Percentiles rank a stretch among this genome's conserved stretches.
Evolutionary conservation across 2,329 filamentous ascomycete genomes (phyloP).

Genomic region (Diaporthe vexans): DNA sequence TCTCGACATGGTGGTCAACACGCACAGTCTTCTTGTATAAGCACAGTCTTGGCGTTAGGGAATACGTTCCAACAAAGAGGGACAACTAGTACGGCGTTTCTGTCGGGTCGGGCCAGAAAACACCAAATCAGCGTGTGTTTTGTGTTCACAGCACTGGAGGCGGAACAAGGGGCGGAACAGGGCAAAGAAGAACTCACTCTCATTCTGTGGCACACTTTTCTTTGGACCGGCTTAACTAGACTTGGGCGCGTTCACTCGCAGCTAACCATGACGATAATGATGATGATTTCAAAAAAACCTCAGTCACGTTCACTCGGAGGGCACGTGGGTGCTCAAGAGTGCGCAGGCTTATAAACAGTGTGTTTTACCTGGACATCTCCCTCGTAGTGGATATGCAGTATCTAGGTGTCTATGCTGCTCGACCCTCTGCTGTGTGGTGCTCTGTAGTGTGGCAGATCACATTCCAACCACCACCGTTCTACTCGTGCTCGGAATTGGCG

Average conservation of each 20-base stretch:
- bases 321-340: not conserved
- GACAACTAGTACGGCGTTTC: not conserved
- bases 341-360: not conserved
- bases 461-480: not conserved
- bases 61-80: not conserved
- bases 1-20: not conserved
- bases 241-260: slow-evolving; percentile 22
- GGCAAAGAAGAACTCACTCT: not conserved
- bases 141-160: not conserved
- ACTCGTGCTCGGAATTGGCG: not conserved
- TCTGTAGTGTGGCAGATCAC: not conserved
- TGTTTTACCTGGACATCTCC: not conserved
- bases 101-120: not conserved
- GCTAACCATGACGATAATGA: not conserved
- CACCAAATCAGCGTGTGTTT: not conserved
- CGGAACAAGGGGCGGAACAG: not conserved
- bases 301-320: not conserved
- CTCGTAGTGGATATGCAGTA: not conserved
- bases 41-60: not conserved
- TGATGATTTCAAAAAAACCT: not conserved
- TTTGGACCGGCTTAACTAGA: slow-evolving; percentile 14
- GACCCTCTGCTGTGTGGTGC: not conserved
- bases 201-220: slow-evolving; percentile 17
- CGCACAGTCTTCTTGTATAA: not conserved
- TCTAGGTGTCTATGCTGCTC: not conserved